Conservation (phyloP, 2,329 filamentous ascomycete genomes). For the Ophiosphaerella narmari region DNA sequence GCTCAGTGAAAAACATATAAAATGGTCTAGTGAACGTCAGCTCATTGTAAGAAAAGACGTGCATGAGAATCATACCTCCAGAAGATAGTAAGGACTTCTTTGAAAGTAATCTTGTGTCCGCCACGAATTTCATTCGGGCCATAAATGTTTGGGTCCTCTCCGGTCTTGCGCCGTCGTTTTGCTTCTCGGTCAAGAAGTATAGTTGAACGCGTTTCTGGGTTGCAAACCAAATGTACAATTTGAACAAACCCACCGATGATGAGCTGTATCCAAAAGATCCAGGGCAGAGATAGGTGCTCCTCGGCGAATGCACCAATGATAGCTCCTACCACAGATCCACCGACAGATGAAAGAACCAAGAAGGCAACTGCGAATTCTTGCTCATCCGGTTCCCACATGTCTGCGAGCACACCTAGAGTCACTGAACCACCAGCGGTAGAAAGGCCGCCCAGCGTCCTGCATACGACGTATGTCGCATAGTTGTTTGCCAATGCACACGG, state of each 20-base stretch:
- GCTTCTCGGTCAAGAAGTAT: conserved; percentile 78
- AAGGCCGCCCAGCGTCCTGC: conserved; percentile 59
- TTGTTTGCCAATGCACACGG: conserved; percentile 51
- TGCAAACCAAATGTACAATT: conserved; percentile 66
- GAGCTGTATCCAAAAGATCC: conserved; percentile 78
- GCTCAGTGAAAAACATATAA: conserved; percentile 73
- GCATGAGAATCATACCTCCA: conserved; percentile 20
- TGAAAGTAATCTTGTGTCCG: conserved; percentile 46
- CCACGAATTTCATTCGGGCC: conserved; percentile 68
- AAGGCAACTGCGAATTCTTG: conserved; percentile 66
- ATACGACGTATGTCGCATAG: conserved; percentile 50
- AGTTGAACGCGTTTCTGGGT: conserved; percentile 76
- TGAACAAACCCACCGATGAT: conserved; percentile 76
- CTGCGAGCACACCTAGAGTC: conserved; percentile 67
- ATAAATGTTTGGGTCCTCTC: conserved; percentile 64
- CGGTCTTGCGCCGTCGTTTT: conserved; percentile 69
- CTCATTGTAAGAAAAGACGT: background rate
- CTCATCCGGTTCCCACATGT: conserved; percentile 62
- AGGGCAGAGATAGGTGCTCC: conserved; percentile 62
- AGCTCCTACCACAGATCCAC: conserved; percentile 60
- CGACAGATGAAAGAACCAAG: conserved; percentile 62
- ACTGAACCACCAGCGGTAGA: conserved; percentile 67
- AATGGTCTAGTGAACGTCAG: conserved; percentile 60
- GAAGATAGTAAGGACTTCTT: conserved; percentile 56
- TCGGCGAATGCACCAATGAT: conserved; percentile 61